These are phyloP conservation scores for Malassezia obtusa DNA, from an alignment of 1,284 basidiomycete genomes.

Conservation along the genomic window DNA sequence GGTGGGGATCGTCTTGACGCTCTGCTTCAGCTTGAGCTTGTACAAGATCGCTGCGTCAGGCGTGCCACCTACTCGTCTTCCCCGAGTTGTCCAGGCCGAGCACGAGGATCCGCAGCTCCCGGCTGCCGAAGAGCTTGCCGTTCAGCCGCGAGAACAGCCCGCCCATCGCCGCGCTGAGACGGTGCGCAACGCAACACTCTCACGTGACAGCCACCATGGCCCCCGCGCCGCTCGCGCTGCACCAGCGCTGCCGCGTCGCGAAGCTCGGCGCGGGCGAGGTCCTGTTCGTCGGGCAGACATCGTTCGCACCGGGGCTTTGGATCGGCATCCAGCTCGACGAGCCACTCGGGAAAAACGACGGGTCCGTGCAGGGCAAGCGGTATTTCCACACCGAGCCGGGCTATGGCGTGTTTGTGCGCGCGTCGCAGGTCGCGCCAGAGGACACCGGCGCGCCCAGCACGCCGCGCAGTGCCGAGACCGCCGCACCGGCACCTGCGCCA, in stretches of 20 bases:
- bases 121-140: constrained; percentile 88
- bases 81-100: constrained; percentile 93
- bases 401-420: constrained; percentile 81
- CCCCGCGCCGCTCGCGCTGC: constrained; percentile 27
- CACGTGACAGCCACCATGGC: constrained; percentile 1
- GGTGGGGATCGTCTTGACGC: constrained; percentile 97
- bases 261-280: constrained; percentile 67
- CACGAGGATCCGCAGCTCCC: constrained; percentile 81
- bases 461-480: background rate
- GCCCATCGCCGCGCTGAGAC: constrained; percentile 26
- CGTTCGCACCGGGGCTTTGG: constrained; percentile 84
- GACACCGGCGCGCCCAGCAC: background rate
- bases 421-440: constrained; percentile 69
- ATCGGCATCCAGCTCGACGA: constrained; percentile 74
- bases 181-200: background rate
- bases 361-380: constrained; percentile 65
- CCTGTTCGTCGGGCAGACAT: constrained; percentile 70
- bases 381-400: constrained; percentile 75
- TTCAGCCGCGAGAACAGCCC: constrained; percentile 59
- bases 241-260: constrained; percentile 31
- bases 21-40: constrained; percentile 98
- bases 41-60: constrained; percentile 71
- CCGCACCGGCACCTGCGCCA: background rate
- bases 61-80: constrained; percentile 29
- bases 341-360: constrained; percentile 85